Evolutionary conservation across 2,329 filamentous ascomycete genomes (phyloP).

Genomic region (Cordyceps tenuipes): DNA sequence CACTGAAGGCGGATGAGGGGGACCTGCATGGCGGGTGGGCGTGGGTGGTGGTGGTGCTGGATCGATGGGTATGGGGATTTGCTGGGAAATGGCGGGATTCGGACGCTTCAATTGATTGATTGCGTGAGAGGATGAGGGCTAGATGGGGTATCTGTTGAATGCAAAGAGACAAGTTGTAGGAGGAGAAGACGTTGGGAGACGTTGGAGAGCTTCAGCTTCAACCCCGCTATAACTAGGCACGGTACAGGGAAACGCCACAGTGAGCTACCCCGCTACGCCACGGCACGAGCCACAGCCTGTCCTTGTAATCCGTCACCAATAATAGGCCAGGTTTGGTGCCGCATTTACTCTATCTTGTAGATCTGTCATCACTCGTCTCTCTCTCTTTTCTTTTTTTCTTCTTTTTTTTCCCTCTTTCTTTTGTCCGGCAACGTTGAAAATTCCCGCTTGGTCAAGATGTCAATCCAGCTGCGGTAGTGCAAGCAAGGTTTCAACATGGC

Average conservation of each 20-base stretch:
- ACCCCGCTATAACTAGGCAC: not conserved
- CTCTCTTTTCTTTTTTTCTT: too few relatives aligned
- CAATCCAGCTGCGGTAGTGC: too few relatives aligned
- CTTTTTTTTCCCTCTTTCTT: too few relatives aligned
- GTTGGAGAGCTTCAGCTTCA: not conserved
- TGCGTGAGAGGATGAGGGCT: too few relatives aligned
- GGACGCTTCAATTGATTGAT: not conserved
- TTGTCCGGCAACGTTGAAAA: too few relatives aligned
- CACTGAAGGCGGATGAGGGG: slow-evolving; percentile 80
- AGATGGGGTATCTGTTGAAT: not conserved
- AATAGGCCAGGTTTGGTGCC: too few relatives aligned
- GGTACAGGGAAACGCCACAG: too few relatives aligned
- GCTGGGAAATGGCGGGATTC: not conserved
- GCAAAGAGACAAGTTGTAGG: not conserved
- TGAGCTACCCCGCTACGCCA: not conserved
- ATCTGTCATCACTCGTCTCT: too few relatives aligned
- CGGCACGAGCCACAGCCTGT: not conserved
- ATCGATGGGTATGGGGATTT: not conserved
- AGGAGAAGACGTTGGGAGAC: not conserved
- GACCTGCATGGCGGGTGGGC: slow-evolving; percentile 49
- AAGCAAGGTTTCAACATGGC: too few relatives aligned
- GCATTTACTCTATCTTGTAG: too few relatives aligned
- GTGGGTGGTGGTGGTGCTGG: not conserved
- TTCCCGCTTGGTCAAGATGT: too few relatives aligned
- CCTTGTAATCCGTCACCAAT: not conserved